Percentiles rank a stretch among this genome's conserved stretches.
Evolutionary conservation across 2,329 filamentous ascomycete species (phyloP).

Genomic region (Clonostachys solani): DNA sequence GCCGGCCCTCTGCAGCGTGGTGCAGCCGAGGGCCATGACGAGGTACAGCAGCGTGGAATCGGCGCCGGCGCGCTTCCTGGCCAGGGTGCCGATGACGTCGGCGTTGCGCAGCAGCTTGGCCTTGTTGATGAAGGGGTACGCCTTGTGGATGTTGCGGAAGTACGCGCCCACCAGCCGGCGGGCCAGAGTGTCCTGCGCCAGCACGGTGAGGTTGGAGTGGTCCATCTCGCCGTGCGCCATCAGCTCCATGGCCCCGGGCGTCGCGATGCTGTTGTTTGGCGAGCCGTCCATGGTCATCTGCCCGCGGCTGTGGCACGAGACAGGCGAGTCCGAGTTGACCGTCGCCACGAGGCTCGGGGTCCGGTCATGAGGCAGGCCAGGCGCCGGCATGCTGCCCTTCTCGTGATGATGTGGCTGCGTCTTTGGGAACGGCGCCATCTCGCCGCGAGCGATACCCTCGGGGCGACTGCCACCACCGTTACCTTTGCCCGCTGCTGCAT

Average conservation of each 20-base stretch:
- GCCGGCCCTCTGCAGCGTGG: slow-evolving; percentile 34
- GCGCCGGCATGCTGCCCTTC: not conserved
- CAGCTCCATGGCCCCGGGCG: not conserved
- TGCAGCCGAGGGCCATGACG: slow-evolving; percentile 40
- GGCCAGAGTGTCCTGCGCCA: slow-evolving; percentile 12
- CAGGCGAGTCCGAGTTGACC: not conserved
- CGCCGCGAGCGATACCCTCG: not conserved
- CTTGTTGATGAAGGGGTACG: slow-evolving; percentile 38
- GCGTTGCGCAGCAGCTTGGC: slow-evolving; percentile 24
- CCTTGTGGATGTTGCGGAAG: slow-evolving; percentile 37
- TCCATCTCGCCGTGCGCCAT: too few species aligned
- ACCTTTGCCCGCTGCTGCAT: too few species aligned
- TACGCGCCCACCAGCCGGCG: slow-evolving; percentile 34
- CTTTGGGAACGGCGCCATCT: too few species aligned
- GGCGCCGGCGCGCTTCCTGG: slow-evolving; percentile 13
- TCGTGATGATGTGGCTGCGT: not conserved
- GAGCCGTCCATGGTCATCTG: not conserved
- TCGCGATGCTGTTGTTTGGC: not conserved
- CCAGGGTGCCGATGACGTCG: slow-evolving; percentile 17
- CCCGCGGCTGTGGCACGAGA: not conserved
- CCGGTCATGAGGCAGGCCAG: too few species aligned
- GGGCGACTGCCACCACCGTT: not conserved
- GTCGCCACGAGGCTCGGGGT: not conserved
- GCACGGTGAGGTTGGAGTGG: too few species aligned
- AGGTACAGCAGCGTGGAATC: slow-evolving; percentile 32